Base-by-base conservation (phyloP, 768 basidiomycete species). In the Leccinum boreale region DNA sequence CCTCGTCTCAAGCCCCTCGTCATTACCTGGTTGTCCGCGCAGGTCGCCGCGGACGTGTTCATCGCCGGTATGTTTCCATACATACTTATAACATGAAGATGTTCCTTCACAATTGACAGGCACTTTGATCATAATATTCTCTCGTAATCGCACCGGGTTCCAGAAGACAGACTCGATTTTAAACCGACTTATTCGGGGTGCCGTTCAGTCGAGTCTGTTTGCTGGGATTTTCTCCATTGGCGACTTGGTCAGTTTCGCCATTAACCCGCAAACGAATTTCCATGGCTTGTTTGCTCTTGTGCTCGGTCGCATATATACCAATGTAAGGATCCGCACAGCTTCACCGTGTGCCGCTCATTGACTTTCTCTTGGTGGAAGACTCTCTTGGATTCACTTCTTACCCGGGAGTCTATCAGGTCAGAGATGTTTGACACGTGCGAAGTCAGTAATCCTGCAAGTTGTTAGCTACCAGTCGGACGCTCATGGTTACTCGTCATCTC, bases 331-430 rank as follows among this genome's bases (percentile, higher is more conserved):
- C 19, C 23, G 11, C 11, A 46, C 45, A 23, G 10, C 23, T 11
- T 23, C 21, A 3, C 15, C 12, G 23, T 15, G 10, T 24, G 14
- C 7, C 3, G 6, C 35, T 24, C 17, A 6, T 17, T 39, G 7
- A 55, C 23, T 17, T 33, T 21, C 36, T 17, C 36, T 17, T 45
- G 9, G 24, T 1, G 31, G 4, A 56, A 63, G 62, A 63, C 62
- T 2, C 54, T 60, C 2, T 11, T 60, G 56, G 59, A 60, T 29
- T 54, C 47, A 9, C 60, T 58, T 9, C 60, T 61, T 23, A 49
- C 50, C 10, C 60, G 60, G 3, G 50, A 59, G 8, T 14, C 36
- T 12, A 47, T 47, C 46, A 45, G 21, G 44, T 19, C 44, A 45
- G 39, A 42, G 17, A 42, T 42, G 39, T 42, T 42, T 0, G 39